These are phyloP conservation scores for Trifolium subterraneum DNA, from an alignment of 306 rosid species.

Conservation along the genomic window DNA sequence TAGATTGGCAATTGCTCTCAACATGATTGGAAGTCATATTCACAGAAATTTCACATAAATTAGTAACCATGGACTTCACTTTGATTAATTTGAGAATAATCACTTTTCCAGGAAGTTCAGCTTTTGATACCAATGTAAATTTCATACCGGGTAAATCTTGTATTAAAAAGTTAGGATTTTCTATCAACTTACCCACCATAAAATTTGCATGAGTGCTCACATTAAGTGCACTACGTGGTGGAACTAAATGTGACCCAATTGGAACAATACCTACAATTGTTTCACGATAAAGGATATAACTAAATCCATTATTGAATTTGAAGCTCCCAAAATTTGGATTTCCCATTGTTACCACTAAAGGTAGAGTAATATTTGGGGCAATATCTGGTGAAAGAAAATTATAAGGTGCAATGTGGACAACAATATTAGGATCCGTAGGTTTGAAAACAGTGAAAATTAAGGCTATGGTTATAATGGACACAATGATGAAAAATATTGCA, in stretches of 20 bases:
- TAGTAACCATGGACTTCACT: slow-evolving; percentile 47
- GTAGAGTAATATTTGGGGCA: slow-evolving; percentile 37
- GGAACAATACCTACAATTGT: slow-evolving; percentile 44
- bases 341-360: slow-evolving; percentile 39
- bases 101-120: slow-evolving; percentile 50
- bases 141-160: background rate
- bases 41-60: slow-evolving; percentile 49
- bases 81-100: slow-evolving; percentile 46
- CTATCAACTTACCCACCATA: slow-evolving; percentile 27
- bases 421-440: slow-evolving; percentile 46
- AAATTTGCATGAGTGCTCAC: slow-evolving; percentile 31
- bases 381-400: background rate
- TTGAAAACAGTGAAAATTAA: slow-evolving; percentile 52
- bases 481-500: slow-evolving; percentile 33
- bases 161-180: background rate
- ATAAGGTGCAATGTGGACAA: slow-evolving; percentile 19
- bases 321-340: slow-evolving; percentile 50
- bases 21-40: slow-evolving; percentile 3
- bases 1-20: slow-evolving; percentile 46
- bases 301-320: slow-evolving; percentile 2
- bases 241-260: slow-evolving; percentile 16
- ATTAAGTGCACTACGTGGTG: slow-evolving; percentile 32
- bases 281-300: slow-evolving; percentile 36
- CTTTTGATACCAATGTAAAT: slow-evolving; percentile 46
- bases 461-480: slow-evolving; percentile 18